These are phyloP conservation scores for Colletotrichum sidae DNA, from an alignment of 2,329 filamentous ascomycete species.

Conservation along the genomic window DNA sequence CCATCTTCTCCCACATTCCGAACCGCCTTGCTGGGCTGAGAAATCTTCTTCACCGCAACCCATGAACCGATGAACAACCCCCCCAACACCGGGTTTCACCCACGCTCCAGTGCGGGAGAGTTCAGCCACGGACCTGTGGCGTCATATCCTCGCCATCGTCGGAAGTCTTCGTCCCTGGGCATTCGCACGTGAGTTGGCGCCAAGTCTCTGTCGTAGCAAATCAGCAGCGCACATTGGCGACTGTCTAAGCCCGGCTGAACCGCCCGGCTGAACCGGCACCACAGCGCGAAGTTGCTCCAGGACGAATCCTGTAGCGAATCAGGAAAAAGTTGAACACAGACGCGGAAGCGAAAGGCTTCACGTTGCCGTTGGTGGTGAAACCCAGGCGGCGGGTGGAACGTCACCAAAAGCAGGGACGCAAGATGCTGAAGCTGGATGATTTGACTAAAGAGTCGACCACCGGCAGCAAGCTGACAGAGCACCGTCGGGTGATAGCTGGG, in stretches of 20 bases:
- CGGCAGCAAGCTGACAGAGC: too few relatives aligned
- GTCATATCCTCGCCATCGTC: too few relatives aligned
- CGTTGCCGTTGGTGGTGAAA: slow-evolving; percentile 6
- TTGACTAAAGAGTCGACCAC: not conserved
- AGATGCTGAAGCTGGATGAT: not conserved
- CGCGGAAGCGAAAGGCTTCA: not conserved
- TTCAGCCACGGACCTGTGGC: too few relatives aligned
- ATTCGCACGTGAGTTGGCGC: not conserved
- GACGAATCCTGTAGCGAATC: too few relatives aligned
- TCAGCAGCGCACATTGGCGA: not conserved
- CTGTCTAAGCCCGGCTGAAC: not conserved
- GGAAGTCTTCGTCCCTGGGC: not conserved
- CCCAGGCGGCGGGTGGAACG: slow-evolving; percentile 2
- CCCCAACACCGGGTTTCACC: not conserved
- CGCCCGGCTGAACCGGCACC: not conserved
- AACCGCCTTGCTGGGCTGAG: too few relatives aligned
- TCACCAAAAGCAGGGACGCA: slow-evolving; percentile 5
- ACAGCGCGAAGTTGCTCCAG: too few relatives aligned
- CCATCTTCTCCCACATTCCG: too few relatives aligned
- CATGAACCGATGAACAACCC: not conserved
- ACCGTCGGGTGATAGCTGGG: not conserved
- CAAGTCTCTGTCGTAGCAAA: not conserved
- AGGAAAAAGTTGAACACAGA: too few relatives aligned
- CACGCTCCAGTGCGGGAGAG: too few relatives aligned
- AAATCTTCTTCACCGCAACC: too few relatives aligned